phyloP scores from a whole-genome alignment of 2,329 filamentous ascomycete genomes.

The Ceratocystis papillata region DNA sequence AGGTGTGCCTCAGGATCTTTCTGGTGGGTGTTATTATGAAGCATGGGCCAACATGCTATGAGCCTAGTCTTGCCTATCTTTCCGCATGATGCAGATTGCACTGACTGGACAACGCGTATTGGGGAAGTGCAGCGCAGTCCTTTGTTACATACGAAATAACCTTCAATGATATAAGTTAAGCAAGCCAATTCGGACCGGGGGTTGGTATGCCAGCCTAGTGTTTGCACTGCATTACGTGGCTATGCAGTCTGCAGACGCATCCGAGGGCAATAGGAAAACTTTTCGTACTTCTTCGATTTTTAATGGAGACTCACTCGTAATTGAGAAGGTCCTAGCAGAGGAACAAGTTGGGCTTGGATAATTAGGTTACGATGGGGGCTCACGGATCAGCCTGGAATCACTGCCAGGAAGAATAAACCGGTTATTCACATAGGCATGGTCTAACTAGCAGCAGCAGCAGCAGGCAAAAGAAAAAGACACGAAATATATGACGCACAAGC shows the following conservation, averaged over 20 bases:
- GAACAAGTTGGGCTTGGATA: background rate
- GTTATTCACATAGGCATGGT: background rate
- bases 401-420: background rate
- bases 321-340: background rate
- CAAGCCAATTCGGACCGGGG: background rate
- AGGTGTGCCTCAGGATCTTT: background rate
- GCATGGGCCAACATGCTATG: conserved; percentile 6
- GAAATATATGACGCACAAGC: background rate
- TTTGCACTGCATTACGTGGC: background rate
- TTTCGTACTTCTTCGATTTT: background rate
- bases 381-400: conserved; percentile 3
- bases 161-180: background rate
- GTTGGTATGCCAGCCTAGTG: background rate
- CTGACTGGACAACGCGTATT: background rate
- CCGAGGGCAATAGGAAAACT: background rate
- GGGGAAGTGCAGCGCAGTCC: background rate
- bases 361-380: background rate
- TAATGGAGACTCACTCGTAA: background rate
- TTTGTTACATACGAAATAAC: background rate
- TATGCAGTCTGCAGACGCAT: conserved; percentile 5
- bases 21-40: background rate
- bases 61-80: background rate
- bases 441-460: background rate
- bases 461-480: background rate
- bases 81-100: background rate